Percentiles rank a stretch among this genome's conserved stretches.
Conservation (phyloP, 2,329 filamentous ascomycete genomes). For the Fusarium neocosmosporiellum region DNA sequence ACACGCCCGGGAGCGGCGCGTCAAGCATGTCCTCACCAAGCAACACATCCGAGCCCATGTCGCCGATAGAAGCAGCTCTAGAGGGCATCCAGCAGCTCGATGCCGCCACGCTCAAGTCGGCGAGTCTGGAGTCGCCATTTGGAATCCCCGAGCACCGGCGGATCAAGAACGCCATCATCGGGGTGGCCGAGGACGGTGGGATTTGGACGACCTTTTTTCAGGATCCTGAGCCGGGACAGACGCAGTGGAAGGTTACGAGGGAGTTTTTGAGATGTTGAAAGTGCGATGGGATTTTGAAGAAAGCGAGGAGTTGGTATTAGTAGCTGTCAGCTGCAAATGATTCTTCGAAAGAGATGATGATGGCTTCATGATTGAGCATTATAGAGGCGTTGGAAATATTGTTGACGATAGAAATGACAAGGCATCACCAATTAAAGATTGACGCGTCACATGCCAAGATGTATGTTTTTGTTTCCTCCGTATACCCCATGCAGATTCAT, state of each 20-base stretch:
- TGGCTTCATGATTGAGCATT: not conserved
- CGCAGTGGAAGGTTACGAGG: conserved; percentile 45
- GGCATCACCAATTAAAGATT: not conserved
- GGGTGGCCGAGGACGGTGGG: conserved; percentile 35
- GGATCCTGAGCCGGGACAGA: conserved; percentile 35
- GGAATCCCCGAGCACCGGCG: conserved; percentile 41
- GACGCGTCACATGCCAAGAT: not conserved
- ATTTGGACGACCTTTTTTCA: conserved; percentile 47
- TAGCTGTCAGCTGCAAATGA: not conserved
- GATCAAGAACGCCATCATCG: conserved; percentile 48
- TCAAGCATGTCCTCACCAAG: conserved; percentile 13
- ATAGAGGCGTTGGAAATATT: not conserved
- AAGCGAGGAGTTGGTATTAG: not conserved
- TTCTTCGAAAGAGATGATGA: not conserved
- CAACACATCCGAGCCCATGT: conserved; percentile 7
- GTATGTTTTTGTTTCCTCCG: not conserved
- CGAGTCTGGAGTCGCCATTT: conserved; percentile 41
- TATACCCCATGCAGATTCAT: not conserved
- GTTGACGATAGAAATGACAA: not conserved
- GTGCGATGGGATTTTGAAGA: not conserved
- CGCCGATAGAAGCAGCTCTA: conserved; percentile 23
- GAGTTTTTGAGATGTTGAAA: conserved; percentile 41
- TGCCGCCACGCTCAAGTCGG: conserved; percentile 6
- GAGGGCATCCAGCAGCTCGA: conserved; percentile 33
- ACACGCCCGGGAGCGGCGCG: not conserved